Conservation (phyloP, 768 basidiomycete species). For the Fibroporia radiculosa region DNA sequence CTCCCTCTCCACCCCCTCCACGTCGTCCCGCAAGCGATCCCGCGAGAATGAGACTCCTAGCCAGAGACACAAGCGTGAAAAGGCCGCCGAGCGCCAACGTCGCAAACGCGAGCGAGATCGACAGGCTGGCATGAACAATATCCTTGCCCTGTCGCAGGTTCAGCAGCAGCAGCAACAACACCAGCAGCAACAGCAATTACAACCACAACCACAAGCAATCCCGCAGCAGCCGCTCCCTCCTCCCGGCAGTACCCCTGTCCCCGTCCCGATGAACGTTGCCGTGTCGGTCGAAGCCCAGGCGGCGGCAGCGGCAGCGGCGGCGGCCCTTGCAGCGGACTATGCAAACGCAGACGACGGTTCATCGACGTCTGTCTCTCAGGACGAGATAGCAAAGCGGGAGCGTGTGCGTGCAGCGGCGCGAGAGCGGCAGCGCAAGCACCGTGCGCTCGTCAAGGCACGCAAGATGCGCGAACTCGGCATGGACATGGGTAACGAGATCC, state of each 20-base stretch:
- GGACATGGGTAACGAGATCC: slow-evolving; percentile 72
- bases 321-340: slow-evolving; percentile 9
- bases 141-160: slow-evolving; percentile 18
- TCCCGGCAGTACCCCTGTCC: slow-evolving; percentile 2
- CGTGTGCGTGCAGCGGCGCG: slow-evolving; percentile 69
- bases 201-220: slow-evolving; percentile 14
- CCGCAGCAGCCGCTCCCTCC: slow-evolving; percentile 13
- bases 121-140: slow-evolving; percentile 26
- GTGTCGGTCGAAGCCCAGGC: too few species aligned
- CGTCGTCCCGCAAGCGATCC: slow-evolving; percentile 41
- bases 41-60: slow-evolving; percentile 69
- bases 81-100: slow-evolving; percentile 80
- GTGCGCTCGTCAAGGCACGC: slow-evolving; percentile 66
- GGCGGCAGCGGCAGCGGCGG: slow-evolving; percentile 8
- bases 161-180: slow-evolving; percentile 18
- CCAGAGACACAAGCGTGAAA: slow-evolving; percentile 73
- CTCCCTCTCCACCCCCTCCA: slow-evolving; percentile 14
- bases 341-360: slow-evolving; percentile 19
- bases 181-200: slow-evolving; percentile 19
- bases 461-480: slow-evolving; percentile 79
- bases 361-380: slow-evolving; percentile 41
- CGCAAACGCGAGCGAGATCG: slow-evolving; percentile 71
- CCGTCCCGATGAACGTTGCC: too few species aligned
- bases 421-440: slow-evolving; percentile 79
- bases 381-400: slow-evolving; percentile 62